Base-by-base conservation (phyloP, 768 basidiomycete genomes). In the Macrocybe gigantea region DNA sequence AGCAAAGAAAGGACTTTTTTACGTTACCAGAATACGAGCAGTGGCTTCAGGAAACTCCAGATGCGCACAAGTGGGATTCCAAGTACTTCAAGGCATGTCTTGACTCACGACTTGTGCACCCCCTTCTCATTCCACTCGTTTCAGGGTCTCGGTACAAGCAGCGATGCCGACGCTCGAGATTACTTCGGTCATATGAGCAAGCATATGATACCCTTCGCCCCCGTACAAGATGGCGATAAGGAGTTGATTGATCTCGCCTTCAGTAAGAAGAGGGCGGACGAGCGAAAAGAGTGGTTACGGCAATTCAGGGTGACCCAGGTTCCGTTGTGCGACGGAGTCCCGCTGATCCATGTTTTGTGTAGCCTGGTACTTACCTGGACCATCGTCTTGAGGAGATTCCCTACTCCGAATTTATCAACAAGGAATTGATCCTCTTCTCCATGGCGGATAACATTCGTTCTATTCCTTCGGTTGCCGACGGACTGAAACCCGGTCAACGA, bases 391-490 rank as follows among this genome's bases (percentile, higher is more conserved):
- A 85, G 39, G 84, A 91, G 58, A 88, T 99, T 52, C 80, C 89
- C 0, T 89, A 84, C 62, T 79, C 86, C 1, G 94, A 99, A 58
- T 99, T 99, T 63, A 95, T 99, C 70, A 97, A 99, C 74, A 91
- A 83, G 66, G 96, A 99, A 61, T 70, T 99, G 40, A 97, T 99
- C 50, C 75, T 97, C 29, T 99, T 97, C 77, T 99, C 96, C 1
- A 97, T 98, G 92, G 96, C 96, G 4, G 96, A 99, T 61, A 98
- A 98, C 59, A 80, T 96, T 53, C 93, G 96, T 48, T 99, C 96
- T 4, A 98, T 99, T 55, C 96, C 96, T 2, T 96, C 88, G 0
- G 78, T 91, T 11, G 82, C 83, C 9, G 96, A 98, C 62, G 96
- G 96, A 39, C 72, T 99, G 49, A 99, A 99, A 66, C 95, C 96